Conservation (phyloP, 768 basidiomycete genomes). For the Naematelia aurantialba region DNA sequence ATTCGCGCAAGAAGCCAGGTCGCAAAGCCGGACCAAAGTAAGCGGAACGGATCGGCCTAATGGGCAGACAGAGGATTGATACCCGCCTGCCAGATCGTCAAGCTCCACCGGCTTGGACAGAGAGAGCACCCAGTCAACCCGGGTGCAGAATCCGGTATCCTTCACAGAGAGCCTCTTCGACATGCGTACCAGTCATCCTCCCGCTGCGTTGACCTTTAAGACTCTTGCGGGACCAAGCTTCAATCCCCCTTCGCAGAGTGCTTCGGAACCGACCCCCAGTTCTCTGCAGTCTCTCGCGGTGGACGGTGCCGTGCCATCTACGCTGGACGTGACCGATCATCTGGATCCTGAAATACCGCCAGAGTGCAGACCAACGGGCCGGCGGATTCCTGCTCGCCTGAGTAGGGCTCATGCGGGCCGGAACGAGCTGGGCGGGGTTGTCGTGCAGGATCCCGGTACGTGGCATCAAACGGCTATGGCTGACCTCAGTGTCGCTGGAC, state of each 20-base stretch:
- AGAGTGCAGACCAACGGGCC: background rate
- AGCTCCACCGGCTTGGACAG: background rate
- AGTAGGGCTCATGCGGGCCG: background rate
- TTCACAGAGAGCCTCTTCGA: background rate
- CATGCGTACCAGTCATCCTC: background rate
- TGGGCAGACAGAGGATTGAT: background rate
- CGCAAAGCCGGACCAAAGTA: background rate
- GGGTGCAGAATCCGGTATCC: background rate
- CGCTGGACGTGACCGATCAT: conserved; percentile 2
- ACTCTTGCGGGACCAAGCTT: background rate
- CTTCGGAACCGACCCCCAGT: background rate
- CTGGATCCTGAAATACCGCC: conserved; percentile 5
- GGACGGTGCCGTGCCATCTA: background rate
- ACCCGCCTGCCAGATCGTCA: background rate
- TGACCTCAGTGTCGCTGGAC: background rate
- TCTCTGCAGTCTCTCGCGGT: background rate
- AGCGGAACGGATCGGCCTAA: background rate
- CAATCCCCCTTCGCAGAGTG: background rate
- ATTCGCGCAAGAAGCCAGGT: background rate
- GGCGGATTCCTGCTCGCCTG: background rate
- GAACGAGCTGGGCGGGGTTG: background rate
- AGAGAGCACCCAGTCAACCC: background rate
- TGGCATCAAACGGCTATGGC: background rate
- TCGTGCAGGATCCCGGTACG: background rate
- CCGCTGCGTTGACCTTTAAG: background rate